A percentile compares a stretch with the other conserved stretches of the same genome.
phyloP scores from a whole-genome alignment of 495 filamentous ascomycete species.

The Talaromyces stipitatus region DNA sequence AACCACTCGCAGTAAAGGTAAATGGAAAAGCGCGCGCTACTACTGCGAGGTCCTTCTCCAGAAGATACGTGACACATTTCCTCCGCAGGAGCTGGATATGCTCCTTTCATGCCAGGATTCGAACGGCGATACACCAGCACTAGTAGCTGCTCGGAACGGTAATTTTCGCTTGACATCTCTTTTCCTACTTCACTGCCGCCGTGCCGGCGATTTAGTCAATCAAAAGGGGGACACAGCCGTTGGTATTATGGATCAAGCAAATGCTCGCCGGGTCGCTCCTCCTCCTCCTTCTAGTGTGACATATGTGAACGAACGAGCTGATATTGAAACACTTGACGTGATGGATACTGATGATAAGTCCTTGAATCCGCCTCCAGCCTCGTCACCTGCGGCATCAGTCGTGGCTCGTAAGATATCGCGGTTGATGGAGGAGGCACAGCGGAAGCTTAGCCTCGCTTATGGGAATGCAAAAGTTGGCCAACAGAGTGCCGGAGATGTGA shows the following conservation, averaged over 20 bases:
- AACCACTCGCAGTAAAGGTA: constrained; percentile 69
- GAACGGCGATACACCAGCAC: constrained; percentile 80
- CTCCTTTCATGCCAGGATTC: constrained; percentile 65
- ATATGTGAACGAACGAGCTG: constrained; percentile 36
- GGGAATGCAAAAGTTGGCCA: constrained; percentile 30
- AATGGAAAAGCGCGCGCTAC: constrained; percentile 77
- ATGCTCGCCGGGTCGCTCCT: constrained; percentile 26
- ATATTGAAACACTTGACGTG: constrained; percentile 15
- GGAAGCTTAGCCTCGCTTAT: constrained; percentile 33
- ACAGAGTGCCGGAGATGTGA: constrained; percentile 30
- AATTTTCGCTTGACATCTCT: constrained; percentile 37
- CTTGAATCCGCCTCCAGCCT: constrained; percentile 14
- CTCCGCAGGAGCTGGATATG: constrained; percentile 62
- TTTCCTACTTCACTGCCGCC: constrained; percentile 46
- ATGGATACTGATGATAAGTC: constrained; percentile 3
- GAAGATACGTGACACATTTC: constrained; percentile 62
- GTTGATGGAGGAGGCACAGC: constrained; percentile 39
- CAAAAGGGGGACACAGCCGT: constrained; percentile 69
- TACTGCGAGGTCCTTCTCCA: constrained; percentile 89
- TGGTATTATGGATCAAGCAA: constrained; percentile 49
- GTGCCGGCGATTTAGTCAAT: constrained; percentile 77
- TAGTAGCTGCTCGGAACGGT: constrained; percentile 71
- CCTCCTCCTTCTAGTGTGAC: constrained; percentile 36
- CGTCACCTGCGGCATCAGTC: constrained; percentile 22
- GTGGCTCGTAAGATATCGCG: constrained; percentile 33